These are phyloP conservation scores for Penicillium chermesinum DNA, from an alignment of 495 filamentous ascomycete genomes.

Conservation along the genomic window DNA sequence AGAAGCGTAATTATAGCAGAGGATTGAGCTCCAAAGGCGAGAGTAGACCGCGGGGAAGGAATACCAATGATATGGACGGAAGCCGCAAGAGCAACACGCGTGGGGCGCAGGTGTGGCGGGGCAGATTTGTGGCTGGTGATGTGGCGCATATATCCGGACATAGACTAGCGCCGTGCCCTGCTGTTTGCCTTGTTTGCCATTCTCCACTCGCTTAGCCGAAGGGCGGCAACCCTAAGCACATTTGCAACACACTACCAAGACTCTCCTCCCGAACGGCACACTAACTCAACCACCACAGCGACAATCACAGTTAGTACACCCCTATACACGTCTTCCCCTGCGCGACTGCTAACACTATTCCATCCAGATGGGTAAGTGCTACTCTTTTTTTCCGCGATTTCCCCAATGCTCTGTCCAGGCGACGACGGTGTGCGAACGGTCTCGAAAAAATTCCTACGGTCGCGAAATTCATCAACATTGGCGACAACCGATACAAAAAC, in stretches of 20 bases:
- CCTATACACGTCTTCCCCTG: constrained; percentile 6
- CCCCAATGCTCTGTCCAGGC: constrained; percentile 24
- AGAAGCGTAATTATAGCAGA: no score
- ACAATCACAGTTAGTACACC: constrained; percentile 50
- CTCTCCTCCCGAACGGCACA: constrained; percentile 36
- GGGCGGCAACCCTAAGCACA: constrained; percentile 46
- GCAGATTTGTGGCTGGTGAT: constrained; percentile 10
- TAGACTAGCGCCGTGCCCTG: constrained; percentile 21
- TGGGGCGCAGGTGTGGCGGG: neutral
- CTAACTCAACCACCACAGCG: constrained; percentile 48
- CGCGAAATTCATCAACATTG: constrained; percentile 9
- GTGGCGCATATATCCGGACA: constrained; percentile 17
- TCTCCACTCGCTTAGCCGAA: constrained; percentile 44
- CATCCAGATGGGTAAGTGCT: constrained; percentile 53
- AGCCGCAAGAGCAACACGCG: neutral
- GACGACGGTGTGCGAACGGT: constrained; percentile 26
- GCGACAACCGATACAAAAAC: neutral
- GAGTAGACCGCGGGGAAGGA: no score
- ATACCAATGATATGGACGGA: neutral
- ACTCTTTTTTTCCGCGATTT: constrained; percentile 25
- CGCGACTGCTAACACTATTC: constrained; percentile 30
- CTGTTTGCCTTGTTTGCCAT: constrained; percentile 6
- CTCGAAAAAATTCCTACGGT: constrained; percentile 13
- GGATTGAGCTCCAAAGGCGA: no score
- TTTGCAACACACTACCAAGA: constrained; percentile 45